Evolutionary conservation across 2,329 filamentous ascomycete species (phyloP), one percentile per base, ranked within the genome.

Genomic region (Helotiales sp.): DNA sequence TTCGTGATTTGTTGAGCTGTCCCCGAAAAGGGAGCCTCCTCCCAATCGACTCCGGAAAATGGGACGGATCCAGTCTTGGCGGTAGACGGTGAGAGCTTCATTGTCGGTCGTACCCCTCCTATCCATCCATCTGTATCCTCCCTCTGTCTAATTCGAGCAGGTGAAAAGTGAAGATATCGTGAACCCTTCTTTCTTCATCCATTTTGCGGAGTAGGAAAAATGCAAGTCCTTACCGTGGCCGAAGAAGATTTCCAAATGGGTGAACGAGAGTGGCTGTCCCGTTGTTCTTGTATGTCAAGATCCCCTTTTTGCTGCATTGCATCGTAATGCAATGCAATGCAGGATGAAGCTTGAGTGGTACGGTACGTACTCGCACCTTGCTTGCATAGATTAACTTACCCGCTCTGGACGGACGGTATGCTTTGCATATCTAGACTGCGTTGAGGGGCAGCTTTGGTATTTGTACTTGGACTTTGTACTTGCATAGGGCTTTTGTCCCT

Each of bases 321-420:
- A 45, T 34, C 30, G 30, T 11, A 34, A 11, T 40, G 34, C 34
- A n/a, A 40, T 40, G 15, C 34, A 40, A 13, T 7, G 6, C 11
- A 20, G n/a, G 13, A 7, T 15, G 37, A 45, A 20, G 40, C 40
- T 45, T 20, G 17, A 45, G 17, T 45, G 37, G 37, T 45, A 20
- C n/a, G n/a, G 40, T 10, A 7, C 8, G 49, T 30, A 52, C 26
- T 30, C 30, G 49, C 49, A 30, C 15, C 49, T 52, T 52, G 26
- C 49, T 52, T 52, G 49, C 49, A 52, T 52, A 52, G 49, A 52
- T 52, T 52, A 52, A 52, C n/a, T 45, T n/a, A 45, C 13, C n/a
- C 37, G 13, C 15, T 34, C n/a, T 45, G 40, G 40, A n/a, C 13
- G 13, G 26, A 30, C 13, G 7, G 24, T 24, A 52, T 52, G 17